A percentile compares a stretch with the other conserved stretches of the same genome.
These are phyloP conservation scores for Eustoma russellianum DNA, from an alignment of 257 asterid species.

Conservation along the genomic window DNA sequence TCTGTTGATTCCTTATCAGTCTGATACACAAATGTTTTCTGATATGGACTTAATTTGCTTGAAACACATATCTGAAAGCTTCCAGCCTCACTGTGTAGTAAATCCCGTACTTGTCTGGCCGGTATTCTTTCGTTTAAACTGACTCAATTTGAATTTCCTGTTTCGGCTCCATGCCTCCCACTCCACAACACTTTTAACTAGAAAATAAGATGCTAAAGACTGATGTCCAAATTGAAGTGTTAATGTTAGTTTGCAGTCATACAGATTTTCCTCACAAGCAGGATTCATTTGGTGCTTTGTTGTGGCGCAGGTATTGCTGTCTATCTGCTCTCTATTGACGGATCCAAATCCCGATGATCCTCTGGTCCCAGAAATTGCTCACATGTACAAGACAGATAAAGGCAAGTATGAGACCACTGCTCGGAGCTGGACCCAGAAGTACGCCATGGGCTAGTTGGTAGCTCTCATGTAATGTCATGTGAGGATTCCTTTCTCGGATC, in stretches of 20 bases:
- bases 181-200: too few relatives aligned
- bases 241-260: too few relatives aligned
- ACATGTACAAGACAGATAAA: conserved; percentile 33
- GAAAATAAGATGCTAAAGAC: too few relatives aligned
- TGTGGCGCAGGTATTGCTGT: conserved; percentile 26
- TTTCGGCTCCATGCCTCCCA: too few relatives aligned
- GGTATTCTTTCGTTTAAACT: too few relatives aligned
- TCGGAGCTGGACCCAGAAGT: conserved; percentile 35
- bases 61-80: too few relatives aligned
- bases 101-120: too few relatives aligned
- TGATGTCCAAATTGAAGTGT: too few relatives aligned
- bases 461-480: background rate
- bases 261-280: too few relatives aligned
- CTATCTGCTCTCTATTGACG: conserved; percentile 28
- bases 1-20: background rate
- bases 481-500: conserved; percentile 8
- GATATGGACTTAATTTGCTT: background rate
- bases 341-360: conserved; percentile 41
- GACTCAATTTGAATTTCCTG: too few relatives aligned
- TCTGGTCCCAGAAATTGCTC: conserved; percentile 35
- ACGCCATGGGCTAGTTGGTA: conserved; percentile 27
- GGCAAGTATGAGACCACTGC: conserved; percentile 33
- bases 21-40: background rate
- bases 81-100: too few relatives aligned
- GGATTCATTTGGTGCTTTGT: too few relatives aligned